Percentiles rank a stretch among this genome's conserved stretches.
Conservation (phyloP, 164 flowering plant species). For the Taxillus chinensis region DNA sequence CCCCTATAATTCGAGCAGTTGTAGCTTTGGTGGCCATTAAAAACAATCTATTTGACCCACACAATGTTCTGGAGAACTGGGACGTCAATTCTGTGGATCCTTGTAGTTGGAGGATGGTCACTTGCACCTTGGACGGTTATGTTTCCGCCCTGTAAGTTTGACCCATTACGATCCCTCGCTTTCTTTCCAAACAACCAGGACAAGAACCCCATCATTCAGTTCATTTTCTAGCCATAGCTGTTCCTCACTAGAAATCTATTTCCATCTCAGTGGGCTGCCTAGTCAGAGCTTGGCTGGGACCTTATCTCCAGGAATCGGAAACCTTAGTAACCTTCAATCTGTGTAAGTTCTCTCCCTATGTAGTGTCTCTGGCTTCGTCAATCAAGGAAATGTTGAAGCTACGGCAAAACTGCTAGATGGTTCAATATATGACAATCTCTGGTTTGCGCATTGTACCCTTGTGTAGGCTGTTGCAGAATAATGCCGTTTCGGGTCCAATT, state of each 20-base stretch:
- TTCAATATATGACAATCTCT: too few relatives aligned
- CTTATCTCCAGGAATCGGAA: conserved; percentile 69
- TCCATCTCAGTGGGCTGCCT: conserved; percentile 61
- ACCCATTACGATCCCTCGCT: not conserved
- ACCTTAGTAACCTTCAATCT: conserved; percentile 67
- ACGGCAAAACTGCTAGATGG: too few relatives aligned
- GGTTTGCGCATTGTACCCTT: not conserved
- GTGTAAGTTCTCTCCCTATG: conserved; percentile 50
- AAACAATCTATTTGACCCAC: conserved; percentile 53
- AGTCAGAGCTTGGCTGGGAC: conserved; percentile 79
- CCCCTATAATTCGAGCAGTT: conserved; percentile 35
- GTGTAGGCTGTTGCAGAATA: conserved; percentile 80
- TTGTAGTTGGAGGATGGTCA: conserved; percentile 97
- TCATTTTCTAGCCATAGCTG: not conserved
- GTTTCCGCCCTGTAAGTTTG: conserved; percentile 75
- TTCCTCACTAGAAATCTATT: not conserved
- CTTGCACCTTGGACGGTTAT: conserved; percentile 71
- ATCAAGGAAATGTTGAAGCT: too few relatives aligned
- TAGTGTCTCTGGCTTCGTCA: not conserved
- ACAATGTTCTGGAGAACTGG: conserved; percentile 89
- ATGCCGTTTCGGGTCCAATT: conserved; percentile 77
- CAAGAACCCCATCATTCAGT: not conserved
- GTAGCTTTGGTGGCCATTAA: conserved; percentile 81
- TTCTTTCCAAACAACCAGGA: not conserved
- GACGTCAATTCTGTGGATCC: conserved; percentile 93